phyloP scores from a whole-genome alignment of 768 basidiomycete genomes.

The Russula sp. region DNA sequence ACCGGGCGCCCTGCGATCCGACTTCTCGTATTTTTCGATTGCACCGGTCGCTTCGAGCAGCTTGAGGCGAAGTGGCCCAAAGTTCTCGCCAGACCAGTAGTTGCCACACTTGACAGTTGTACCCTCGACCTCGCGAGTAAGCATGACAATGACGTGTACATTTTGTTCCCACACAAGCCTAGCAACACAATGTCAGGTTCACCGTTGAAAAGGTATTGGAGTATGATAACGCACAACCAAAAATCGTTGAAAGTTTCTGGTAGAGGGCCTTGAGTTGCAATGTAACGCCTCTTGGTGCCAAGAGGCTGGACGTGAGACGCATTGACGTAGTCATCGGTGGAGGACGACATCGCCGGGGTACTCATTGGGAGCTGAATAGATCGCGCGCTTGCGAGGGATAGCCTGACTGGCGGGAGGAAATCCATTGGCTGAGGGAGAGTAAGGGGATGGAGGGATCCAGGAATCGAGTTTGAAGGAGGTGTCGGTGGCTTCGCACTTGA shows the following conservation, averaged over 20 bases:
- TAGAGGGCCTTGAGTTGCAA: slow-evolving; percentile 93
- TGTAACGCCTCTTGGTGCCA: slow-evolving; percentile 76
- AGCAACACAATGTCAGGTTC: not conserved
- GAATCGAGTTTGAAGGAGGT: slow-evolving; percentile 5
- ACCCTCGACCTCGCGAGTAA: slow-evolving; percentile 88
- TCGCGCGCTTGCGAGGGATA: slow-evolving; percentile 7
- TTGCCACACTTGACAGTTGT: slow-evolving; percentile 84
- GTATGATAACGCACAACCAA: slow-evolving; percentile 71
- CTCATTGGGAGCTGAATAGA: slow-evolving; percentile 13
- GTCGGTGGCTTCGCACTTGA: slow-evolving; percentile 1
- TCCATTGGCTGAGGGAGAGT: slow-evolving; percentile 17
- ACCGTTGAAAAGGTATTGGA: not conserved
- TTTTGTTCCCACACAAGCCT: slow-evolving; percentile 93
- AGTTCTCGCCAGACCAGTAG: slow-evolving; percentile 73
- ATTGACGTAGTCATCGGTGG: slow-evolving; percentile 88
- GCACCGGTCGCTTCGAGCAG: slow-evolving; percentile 44
- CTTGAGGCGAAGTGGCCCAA: slow-evolving; percentile 65
- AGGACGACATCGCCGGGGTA: slow-evolving; percentile 25
- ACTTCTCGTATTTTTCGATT: slow-evolving; percentile 32
- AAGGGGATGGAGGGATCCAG: slow-evolving; percentile 12
- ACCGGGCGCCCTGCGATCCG: slow-evolving; percentile 24
- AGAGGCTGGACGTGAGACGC: slow-evolving; percentile 90
- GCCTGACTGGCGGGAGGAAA: slow-evolving; percentile 19
- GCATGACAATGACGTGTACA: slow-evolving; percentile 93
- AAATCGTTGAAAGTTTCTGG: slow-evolving; percentile 88